A percentile compares a stretch with the other conserved stretches of the same genome.
These are phyloP conservation scores for Liriodendron chinense DNA, from an alignment of 164 flowering plant genomes.

Conservation along the genomic window DNA sequence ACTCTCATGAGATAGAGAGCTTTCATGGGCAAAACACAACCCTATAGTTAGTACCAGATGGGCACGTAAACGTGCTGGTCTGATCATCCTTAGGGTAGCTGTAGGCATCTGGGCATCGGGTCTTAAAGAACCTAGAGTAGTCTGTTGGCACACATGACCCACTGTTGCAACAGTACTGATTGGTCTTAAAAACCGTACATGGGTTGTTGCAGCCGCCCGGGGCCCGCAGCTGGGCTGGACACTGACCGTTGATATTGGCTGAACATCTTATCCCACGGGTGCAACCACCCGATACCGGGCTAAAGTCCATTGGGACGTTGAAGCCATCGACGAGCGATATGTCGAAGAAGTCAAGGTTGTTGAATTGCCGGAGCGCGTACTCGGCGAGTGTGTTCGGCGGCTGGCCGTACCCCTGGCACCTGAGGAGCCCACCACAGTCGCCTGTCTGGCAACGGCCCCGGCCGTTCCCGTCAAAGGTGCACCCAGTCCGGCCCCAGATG, in stretches of 20 bases:
- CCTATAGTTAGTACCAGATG: constrained; percentile 54
- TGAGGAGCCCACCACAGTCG: constrained; percentile 23
- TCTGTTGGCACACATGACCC: constrained; percentile 37
- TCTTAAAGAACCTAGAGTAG: constrained; percentile 48
- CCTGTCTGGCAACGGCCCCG: constrained; percentile 32
- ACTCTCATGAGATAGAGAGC: too few species aligned
- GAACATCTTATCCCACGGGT: constrained; percentile 13
- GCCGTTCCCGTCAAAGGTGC: constrained; percentile 28
- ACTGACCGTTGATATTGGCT: constrained; percentile 28
- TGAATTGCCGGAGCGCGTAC: constrained; percentile 25
- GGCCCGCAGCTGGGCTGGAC: constrained; percentile 28
- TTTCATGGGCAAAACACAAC: constrained; percentile 47
- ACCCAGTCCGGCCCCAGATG: constrained; percentile 34
- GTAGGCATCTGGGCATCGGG: constrained; percentile 49
- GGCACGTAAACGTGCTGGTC: constrained; percentile 52
- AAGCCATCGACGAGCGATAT: constrained; percentile 38
- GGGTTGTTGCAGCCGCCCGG: constrained; percentile 55
- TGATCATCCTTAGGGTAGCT: constrained; percentile 58
- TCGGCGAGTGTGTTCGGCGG: constrained; percentile 37
- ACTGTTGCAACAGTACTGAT: constrained; percentile 38
- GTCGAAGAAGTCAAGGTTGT: constrained; percentile 29
- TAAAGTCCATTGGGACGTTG: constrained; percentile 32
- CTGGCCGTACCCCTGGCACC: constrained; percentile 23
- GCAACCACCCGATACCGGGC: constrained; percentile 18
- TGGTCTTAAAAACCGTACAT: constrained; percentile 51